Evolutionary conservation across 257 asterid species (phyloP).

Genomic region (Fraxinus quadrangulata): DNA sequence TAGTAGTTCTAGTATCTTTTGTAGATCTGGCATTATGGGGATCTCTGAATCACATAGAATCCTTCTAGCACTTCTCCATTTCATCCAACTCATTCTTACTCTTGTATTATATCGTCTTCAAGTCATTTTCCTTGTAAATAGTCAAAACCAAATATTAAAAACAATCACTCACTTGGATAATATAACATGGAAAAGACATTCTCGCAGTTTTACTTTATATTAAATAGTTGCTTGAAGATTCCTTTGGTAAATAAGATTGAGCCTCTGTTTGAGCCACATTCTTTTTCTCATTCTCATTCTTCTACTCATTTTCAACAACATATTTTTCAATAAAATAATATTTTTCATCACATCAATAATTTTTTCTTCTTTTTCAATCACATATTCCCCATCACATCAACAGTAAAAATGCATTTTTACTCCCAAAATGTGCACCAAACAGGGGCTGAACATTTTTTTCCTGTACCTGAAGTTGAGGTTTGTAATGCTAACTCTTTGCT

Average conservation of each 20-base stretch:
- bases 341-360: no score
- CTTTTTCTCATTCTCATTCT: no score
- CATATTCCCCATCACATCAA: no score
- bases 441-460: slow-evolving; percentile 7
- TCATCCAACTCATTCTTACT: not conserved
- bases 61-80: slow-evolving; percentile 2
- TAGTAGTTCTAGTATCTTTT: not conserved
- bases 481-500: slow-evolving; percentile 24
- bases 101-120: not conserved
- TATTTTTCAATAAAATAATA: no score
- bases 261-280: no score
- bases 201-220: not conserved
- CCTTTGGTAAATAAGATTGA: not conserved
- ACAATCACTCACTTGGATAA: not conserved
- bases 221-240: slow-evolving; percentile 7
- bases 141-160: not conserved
- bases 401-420: no score
- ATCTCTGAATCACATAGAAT: not conserved
- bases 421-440: no score
- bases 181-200: not conserved
- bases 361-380: no score
- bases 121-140: not conserved
- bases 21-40: not conserved
- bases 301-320: no score
- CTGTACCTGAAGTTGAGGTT: slow-evolving; percentile 14